Evolutionary conservation across 202 grass and related monocot genomes (phyloP).

Genomic region (Bolboschoenoplectus hybrid): DNA sequence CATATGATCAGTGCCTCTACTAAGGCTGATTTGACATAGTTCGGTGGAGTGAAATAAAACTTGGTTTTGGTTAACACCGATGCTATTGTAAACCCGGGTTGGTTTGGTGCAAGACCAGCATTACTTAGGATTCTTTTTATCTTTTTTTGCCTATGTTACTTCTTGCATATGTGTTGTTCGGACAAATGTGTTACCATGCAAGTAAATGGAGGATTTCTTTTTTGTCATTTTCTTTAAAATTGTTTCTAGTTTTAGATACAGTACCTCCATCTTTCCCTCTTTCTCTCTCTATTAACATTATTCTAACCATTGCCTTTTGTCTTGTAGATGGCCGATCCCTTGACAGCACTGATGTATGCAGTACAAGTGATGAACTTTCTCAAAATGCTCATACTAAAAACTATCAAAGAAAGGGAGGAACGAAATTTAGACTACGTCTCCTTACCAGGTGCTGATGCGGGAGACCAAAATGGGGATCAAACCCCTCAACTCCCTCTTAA

Average conservation of each 20-base stretch:
- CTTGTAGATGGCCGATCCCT: conserved; percentile 87
- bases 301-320: neutral
- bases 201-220: neutral
- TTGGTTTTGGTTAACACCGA: neutral
- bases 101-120: neutral
- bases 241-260: neutral
- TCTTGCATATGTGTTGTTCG: neutral
- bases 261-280: neutral
- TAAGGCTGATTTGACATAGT: neutral
- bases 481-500: conserved; percentile 52
- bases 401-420: conserved; percentile 80
- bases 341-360: conserved; percentile 92
- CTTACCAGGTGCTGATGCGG: conserved; percentile 50
- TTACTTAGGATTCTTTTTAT: neutral
- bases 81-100: neutral
- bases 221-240: neutral
- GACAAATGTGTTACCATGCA: neutral
- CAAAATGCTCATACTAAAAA: conserved; percentile 89
- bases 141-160: neutral
- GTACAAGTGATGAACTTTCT: conserved; percentile 99
- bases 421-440: conserved; percentile 50
- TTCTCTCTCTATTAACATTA: neutral
- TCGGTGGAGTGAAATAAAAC: neutral
- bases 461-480: conserved; percentile 80
- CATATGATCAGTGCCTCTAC: neutral